Base-by-base conservation (phyloP, 176 grass and related monocot species). In the Olyra latifolia region DNA sequence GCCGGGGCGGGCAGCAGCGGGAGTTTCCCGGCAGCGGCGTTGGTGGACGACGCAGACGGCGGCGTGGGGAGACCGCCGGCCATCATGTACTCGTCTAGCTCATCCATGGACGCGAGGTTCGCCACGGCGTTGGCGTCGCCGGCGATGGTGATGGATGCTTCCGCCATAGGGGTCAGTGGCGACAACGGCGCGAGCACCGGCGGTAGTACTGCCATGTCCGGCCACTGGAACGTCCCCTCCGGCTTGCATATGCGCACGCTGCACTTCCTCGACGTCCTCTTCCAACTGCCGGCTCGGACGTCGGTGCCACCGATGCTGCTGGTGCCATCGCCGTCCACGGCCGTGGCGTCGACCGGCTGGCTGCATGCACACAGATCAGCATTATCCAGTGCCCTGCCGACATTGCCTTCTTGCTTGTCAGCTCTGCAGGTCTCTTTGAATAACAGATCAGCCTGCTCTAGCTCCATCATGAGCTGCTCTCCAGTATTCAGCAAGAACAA, bases 201-300 rank as follows among this genome's bases (percentile, higher is more conserved):
- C 62, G 62, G 44, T 13, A 39, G 23, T 13, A 66, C 24, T 6
- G 59, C 70, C 48, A 83, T 62, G 72, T 72, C 78, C 20, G 85
- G 85, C 87, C 87, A 88, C 82, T 92, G 84, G 62, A 89, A 88
- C n/a, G 84, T 40, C 10, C 81, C 71, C 61, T 81, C 73, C 20
- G 71, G 78, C 20, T 89, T 87, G 87, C 88, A 86, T 30, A 88
- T 83, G 22, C 60, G 47, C 83, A 93, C 62, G 32, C 88, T 90
- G 52, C 83, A 85, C 71, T 61, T 91, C 71, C 78, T 81, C 22
- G 39, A 67, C 17, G 61, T 67, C 62, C n/a, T 80, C 71, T 76
- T 89, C 53, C 66, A 58, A 9, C 62, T 12, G 47, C 10, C 10
- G 25, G n/a, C 60, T 30, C 17, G 50, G 19, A 2, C 6, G 17